phyloP scores from a whole-genome alignment of 805 yeast species.

The Nakazawaea peltata region DNA sequence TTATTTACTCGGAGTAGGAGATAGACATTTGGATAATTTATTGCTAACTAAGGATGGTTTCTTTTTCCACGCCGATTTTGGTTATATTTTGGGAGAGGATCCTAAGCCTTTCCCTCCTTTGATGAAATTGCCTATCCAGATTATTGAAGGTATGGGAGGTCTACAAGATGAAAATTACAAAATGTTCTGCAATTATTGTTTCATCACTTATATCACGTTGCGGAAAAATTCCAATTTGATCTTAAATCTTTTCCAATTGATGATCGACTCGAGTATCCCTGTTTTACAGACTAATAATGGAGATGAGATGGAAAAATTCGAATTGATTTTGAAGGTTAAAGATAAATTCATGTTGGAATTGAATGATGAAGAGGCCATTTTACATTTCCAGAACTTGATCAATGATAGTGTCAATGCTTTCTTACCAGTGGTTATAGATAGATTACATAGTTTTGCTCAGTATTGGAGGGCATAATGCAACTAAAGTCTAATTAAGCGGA shows the following conservation, averaged over 20 bases:
- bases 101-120: slow-evolving; percentile 98
- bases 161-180: slow-evolving; percentile 76
- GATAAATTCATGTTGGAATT: slow-evolving; percentile 91
- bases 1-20: slow-evolving; percentile 92
- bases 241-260: slow-evolving; percentile 81
- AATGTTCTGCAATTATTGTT: slow-evolving; percentile 86
- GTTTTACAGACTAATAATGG: slow-evolving; percentile 47
- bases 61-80: slow-evolving; percentile 97
- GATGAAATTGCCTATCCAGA: slow-evolving; percentile 95
- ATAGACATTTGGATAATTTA: slow-evolving; percentile 88
- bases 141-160: slow-evolving; percentile 98
- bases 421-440: slow-evolving; percentile 89
- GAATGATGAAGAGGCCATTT: slow-evolving; percentile 92
- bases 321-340: slow-evolving; percentile 84
- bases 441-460: slow-evolving; percentile 92
- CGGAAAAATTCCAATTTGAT: slow-evolving; percentile 87
- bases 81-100: slow-evolving; percentile 92
- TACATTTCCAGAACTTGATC: slow-evolving; percentile 89
- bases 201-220: slow-evolving; percentile 85
- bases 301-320: slow-evolving; percentile 60
- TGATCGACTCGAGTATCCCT: slow-evolving; percentile 91
- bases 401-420: slow-evolving; percentile 93
- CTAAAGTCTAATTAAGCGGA: not conserved
- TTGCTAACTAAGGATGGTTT: slow-evolving; percentile 70
- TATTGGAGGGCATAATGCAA: slow-evolving; percentile 78